Evolutionary conservation across 805 yeast species (phyloP).

Genomic region (Saccharomyces mikatae): DNA sequence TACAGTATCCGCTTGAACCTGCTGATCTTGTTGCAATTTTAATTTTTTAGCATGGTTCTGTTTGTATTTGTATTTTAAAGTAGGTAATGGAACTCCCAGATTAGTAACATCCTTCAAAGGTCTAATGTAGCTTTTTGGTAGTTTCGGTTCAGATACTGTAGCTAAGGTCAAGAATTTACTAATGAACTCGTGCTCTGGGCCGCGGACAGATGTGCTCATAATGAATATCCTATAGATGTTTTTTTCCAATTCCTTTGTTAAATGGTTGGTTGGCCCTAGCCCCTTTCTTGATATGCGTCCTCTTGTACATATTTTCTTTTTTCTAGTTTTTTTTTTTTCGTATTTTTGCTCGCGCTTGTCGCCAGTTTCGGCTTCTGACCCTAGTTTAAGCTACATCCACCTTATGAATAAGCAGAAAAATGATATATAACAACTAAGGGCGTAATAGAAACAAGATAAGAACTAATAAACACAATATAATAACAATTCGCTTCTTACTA

Average conservation of each 20-base stretch:
- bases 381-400: neutral
- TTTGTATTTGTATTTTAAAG: conserved; percentile 35
- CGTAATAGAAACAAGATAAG: neutral
- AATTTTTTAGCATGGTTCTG: conserved; percentile 12
- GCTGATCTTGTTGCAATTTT: neutral
- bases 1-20: neutral
- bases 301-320: neutral
- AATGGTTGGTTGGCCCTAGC: neutral
- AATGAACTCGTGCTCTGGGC: conserved; percentile 40
- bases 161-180: conserved; percentile 43
- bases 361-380: neutral
- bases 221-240: neutral
- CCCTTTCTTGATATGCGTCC: neutral
- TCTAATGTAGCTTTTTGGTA: conserved; percentile 23
- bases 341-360: neutral
- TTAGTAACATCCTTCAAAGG: conserved; percentile 30
- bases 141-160: conserved; percentile 34
- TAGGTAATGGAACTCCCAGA: conserved; percentile 42
- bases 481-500: neutral
- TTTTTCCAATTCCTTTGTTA: neutral
- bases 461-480: neutral
- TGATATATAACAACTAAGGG: neutral
- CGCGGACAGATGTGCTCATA: neutral
- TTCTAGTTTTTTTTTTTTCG: neutral
- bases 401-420: neutral